These are phyloP conservation scores for Papilionanthe hybrid DNA, from an alignment of 116 monocot genomes.

Conservation along the genomic window DNA sequence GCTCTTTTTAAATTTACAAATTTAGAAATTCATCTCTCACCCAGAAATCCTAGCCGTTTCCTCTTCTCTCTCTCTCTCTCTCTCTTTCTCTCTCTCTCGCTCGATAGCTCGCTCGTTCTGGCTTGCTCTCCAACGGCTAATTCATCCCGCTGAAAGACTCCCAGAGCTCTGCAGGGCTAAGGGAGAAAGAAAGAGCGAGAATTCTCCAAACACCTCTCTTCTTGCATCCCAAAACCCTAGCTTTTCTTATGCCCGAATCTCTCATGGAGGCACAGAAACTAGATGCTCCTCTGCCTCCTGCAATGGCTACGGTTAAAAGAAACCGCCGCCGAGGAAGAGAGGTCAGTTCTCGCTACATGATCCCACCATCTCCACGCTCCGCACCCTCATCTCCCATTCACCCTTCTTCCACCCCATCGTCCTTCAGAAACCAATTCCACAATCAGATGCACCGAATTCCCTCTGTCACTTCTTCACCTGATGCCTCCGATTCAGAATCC, in stretches of 20 bases:
- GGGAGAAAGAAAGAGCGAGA: neutral
- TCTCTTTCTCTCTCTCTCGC: neutral
- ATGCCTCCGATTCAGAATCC: constrained; percentile 21
- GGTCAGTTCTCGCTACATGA: constrained; percentile 62
- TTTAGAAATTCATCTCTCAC: neutral
- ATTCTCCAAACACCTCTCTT: neutral
- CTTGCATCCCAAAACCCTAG: neutral
- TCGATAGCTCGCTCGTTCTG: neutral
- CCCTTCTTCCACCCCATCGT: constrained; percentile 15
- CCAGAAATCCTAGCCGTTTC: neutral
- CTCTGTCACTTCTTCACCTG: constrained; percentile 20
- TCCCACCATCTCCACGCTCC: constrained; percentile 10
- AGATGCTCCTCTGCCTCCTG: neutral
- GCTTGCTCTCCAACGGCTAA: constrained; percentile 7
- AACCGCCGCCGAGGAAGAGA: constrained; percentile 27
- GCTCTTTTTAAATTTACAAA: neutral
- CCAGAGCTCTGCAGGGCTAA: neutral
- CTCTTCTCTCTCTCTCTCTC: neutral
- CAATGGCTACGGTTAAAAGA: neutral
- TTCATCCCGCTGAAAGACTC: neutral
- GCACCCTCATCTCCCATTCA: neutral
- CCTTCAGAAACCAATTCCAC: constrained; percentile 16
- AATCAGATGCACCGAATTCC: constrained; percentile 6
- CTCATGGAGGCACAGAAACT: neutral
- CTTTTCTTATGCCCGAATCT: neutral